Evolutionary conservation across 2,329 filamentous ascomycete genomes (phyloP), one percentile per base, ranked within the genome.

Genomic region (Truncatella angustata): DNA sequence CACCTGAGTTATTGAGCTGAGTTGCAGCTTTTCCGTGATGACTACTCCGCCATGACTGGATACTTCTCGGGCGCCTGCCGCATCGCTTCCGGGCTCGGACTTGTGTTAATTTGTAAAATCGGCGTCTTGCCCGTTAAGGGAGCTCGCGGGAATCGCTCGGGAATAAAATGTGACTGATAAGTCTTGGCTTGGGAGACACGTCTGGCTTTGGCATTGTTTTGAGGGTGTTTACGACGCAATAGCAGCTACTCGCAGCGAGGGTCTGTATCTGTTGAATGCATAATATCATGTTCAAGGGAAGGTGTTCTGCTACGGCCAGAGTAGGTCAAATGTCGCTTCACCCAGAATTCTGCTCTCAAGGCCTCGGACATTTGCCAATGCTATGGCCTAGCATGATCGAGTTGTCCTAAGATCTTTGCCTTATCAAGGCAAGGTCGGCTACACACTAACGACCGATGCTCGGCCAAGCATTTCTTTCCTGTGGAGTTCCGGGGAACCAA

Each of bases 351-450:
- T 24, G 26, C 44, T 20, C 30, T 34, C 26, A n/a, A n/a, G n/a
- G n/a, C n/a, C n/a, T n/a, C n/a, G n/a, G n/a, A n/a, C n/a, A n/a
- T n/a, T n/a, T n/a, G n/a, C n/a, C n/a, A n/a, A n/a, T n/a, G n/a
- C n/a, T n/a, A n/a, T n/a, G n/a, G n/a, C n/a, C n/a, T n/a, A n/a
- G n/a, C n/a, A n/a, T n/a, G n/a, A n/a, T n/a, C n/a, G n/a, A n/a
- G n/a, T n/a, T n/a, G n/a, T n/a, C n/a, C n/a, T 18, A 46, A 34
- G 20, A 21, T 35, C 43, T 36, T 36, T 49, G n/a, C 32, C 45
- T 28, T 39, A 49, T 39, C 45, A 18, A 49, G 45, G 45, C 43
- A 49, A 49, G 37, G 45, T 39, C 45, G 21, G 21, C 45, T 10
- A 4, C 16, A 35, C 20, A 36, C 45, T 39, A 49, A n/a, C 16